phyloP scores from a whole-genome alignment of 257 asterid genomes.

The Verbena officinalis region DNA sequence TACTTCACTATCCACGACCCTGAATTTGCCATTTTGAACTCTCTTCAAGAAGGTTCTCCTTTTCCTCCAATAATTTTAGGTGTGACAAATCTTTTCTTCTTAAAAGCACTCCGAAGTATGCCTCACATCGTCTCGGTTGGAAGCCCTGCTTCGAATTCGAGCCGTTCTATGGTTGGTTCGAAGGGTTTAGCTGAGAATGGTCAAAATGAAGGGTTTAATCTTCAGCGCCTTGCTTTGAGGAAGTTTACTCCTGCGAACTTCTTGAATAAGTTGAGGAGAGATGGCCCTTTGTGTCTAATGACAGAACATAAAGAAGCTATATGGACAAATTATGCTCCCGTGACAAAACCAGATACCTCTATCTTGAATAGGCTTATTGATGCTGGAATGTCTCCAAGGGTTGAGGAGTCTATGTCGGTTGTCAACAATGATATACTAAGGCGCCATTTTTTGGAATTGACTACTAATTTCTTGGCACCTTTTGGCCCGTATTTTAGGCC shows the following conservation, averaged over 20 bases:
- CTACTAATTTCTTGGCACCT: constrained; percentile 96
- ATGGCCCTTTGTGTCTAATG: constrained; percentile 95
- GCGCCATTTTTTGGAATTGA: constrained; percentile 98
- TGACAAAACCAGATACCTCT: constrained; percentile 93
- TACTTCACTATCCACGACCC: constrained; percentile 97
- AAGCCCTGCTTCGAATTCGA: constrained; percentile 64
- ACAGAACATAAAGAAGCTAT: constrained; percentile 93
- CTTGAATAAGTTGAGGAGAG: constrained; percentile 86
- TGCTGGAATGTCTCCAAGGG: constrained; percentile 98
- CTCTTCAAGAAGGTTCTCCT: constrained; percentile 66
- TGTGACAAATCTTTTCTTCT: constrained; percentile 92
- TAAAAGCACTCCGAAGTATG: constrained; percentile 81
- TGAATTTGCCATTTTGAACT: constrained; percentile 73
- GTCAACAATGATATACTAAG: constrained; percentile 97
- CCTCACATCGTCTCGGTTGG: constrained; percentile 98
- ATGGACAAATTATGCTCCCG: constrained; percentile 78
- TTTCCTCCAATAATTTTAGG: constrained; percentile 93
- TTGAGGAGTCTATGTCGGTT: constrained; percentile 99
- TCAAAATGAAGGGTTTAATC: constrained; percentile 52
- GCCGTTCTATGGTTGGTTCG: constrained; percentile 55
- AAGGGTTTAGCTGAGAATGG: constrained; percentile 49
- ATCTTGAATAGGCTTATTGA: constrained; percentile 93
- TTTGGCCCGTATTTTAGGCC: constrained; percentile 93
- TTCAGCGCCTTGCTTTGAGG: constrained; percentile 59
- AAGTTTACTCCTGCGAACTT: constrained; percentile 80